phyloP scores from a whole-genome alignment of 306 rosid species.

The Acacia confusa region DNA sequence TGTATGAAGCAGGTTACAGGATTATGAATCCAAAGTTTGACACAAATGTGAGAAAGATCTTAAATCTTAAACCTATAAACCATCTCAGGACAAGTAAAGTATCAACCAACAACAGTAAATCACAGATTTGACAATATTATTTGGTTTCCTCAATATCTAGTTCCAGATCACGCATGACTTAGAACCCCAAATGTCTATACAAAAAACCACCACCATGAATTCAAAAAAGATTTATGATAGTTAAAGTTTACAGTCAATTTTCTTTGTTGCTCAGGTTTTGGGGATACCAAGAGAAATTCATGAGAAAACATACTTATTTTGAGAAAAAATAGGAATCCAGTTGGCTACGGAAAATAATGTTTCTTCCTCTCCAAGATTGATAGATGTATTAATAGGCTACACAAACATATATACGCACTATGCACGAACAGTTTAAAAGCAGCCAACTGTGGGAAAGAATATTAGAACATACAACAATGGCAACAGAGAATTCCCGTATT shows the following conservation, averaged over 20 bases:
- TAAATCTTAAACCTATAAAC: conserved; percentile 1
- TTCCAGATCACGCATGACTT: background rate
- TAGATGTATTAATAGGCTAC: background rate
- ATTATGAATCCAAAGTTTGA: background rate
- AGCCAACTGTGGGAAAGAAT: conserved; percentile 40
- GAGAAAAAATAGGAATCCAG: background rate
- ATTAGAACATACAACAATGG: conserved; percentile 89
- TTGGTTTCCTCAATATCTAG: background rate
- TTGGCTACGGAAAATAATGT: background rate
- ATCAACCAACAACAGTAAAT: background rate
- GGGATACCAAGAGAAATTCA: background rate
- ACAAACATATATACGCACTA: background rate
- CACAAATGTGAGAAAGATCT: background rate
- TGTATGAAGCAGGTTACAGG: background rate
- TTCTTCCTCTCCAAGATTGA: conserved; percentile 7
- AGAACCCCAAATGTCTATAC: background rate
- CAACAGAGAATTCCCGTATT: conserved; percentile 89
- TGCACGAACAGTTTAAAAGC: background rate
- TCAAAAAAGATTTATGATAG: background rate
- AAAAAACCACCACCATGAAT: background rate
- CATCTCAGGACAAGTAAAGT: conserved; percentile 3
- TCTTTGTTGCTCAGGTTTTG: background rate
- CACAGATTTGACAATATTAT: background rate
- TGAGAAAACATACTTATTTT: background rate
- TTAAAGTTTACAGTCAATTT: background rate